Base-by-base conservation (phyloP, 2,329 filamentous ascomycete genomes). In the Thelonectria discophora region DNA sequence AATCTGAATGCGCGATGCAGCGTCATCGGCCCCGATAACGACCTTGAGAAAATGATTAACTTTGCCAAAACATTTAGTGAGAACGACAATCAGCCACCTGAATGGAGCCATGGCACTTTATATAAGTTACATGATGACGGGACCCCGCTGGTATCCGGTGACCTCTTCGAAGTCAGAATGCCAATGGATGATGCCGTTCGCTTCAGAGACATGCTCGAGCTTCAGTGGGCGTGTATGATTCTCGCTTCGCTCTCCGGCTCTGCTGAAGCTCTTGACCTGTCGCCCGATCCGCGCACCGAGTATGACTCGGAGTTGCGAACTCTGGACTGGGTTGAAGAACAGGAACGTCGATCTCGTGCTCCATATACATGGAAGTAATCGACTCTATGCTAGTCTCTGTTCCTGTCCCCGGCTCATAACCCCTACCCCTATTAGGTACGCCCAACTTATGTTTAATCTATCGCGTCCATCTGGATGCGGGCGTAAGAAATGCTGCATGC, bases 201-300 rank as follows among this genome's bases (percentile, higher is more conserved):
- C 0, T 53, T 63, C 3, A 15, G 15, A 12, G 5, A 21, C 11
- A 58, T 60, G 10, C 12, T 63, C 2, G 18, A n/a, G 1, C 2
- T 60, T 4, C 62, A 64, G 9, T 60, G 62, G 62, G 17, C 27
- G 5, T 55, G 49, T 13, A n/a, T 55, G 2, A 0, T 48, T 1
- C 21, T 40, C 8, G 32, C 45, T 10, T 46, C 59, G 3, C 9
- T 64, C 2, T 37, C 43, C 17, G 56, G 60, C 17, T 50, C 21
- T 24, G 47, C 60, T 0, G 60, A 52, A 0, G n/a, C 15, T 1
- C 9, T 39, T 2, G 3, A 55, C 5, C 32, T 55, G 10, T 43
- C 47, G 8, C 42, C 53, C 11, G 27, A 47, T 43, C 21, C 3
- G 21, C 4, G 20, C 3, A 40, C n/a, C 2, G 21, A 7, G 27